These are phyloP conservation scores for Zygoascus biomembranicola DNA, from an alignment of 805 yeast species.

Conservation along the genomic window DNA sequence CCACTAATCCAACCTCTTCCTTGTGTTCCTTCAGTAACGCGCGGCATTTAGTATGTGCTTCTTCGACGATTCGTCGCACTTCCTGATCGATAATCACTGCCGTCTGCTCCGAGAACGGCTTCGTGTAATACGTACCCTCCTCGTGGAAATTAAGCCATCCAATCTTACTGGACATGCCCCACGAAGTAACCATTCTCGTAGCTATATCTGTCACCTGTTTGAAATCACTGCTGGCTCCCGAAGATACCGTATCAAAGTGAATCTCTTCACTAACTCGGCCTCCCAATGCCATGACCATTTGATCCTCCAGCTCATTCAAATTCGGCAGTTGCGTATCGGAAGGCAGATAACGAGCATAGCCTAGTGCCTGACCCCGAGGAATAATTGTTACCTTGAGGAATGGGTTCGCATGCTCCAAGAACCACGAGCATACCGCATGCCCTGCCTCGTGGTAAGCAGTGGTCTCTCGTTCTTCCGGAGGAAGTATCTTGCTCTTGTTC, in stretches of 20 bases:
- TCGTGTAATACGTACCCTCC: constrained; percentile 58
- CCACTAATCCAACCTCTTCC: constrained; percentile 75
- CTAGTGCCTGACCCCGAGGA: constrained; percentile 94
- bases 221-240: constrained; percentile 96
- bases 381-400: constrained; percentile 90
- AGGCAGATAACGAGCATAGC: constrained; percentile 96
- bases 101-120: constrained; percentile 86
- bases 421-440: constrained; percentile 99
- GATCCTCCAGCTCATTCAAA: constrained; percentile 69
- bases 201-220: constrained; percentile 94
- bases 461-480: constrained; percentile 77
- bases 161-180: constrained; percentile 84
- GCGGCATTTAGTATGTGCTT: constrained; percentile 65
- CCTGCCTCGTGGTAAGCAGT: constrained; percentile 99
- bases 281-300: constrained; percentile 95
- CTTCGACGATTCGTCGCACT: constrained; percentile 66
- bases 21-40: constrained; percentile 59
- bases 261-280: constrained; percentile 96
- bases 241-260: constrained; percentile 83
- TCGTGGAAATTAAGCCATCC: constrained; percentile 79
- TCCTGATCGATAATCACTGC: constrained; percentile 75
- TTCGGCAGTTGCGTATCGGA: constrained; percentile 78
- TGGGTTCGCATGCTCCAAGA: constrained; percentile 83
- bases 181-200: constrained; percentile 79
- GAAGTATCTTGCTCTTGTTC: constrained; percentile 74